A percentile compares a stretch with the other conserved stretches of the same genome.
These are phyloP conservation scores for Fusarium hostae DNA, from an alignment of 2,329 filamentous ascomycete genomes.

Conservation along the genomic window DNA sequence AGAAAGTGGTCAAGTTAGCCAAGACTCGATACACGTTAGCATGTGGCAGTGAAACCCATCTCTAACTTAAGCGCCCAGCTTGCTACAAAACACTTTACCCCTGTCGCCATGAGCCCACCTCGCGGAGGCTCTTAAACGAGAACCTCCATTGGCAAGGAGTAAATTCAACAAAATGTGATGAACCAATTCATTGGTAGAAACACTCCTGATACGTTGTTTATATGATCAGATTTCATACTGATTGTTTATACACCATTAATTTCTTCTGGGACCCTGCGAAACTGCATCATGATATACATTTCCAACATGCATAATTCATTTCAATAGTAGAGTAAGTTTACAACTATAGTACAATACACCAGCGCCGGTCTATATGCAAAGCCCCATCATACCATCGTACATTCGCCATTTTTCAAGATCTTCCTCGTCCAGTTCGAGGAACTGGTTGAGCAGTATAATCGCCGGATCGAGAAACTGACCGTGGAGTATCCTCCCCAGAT, in stretches of 20 bases:
- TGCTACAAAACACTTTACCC: conserved; percentile 20
- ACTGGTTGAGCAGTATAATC: background rate
- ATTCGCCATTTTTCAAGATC: conserved; percentile 18
- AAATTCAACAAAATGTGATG: conserved; percentile 16
- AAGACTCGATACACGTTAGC: conserved; percentile 11
- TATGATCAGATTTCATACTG: background rate
- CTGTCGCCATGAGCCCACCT: conserved; percentile 35
- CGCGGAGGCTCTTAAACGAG: conserved; percentile 1
- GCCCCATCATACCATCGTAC: conserved; percentile 19
- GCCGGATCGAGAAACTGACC: background rate
- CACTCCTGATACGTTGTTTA: background rate
- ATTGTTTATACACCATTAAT: background rate
- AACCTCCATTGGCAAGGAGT: conserved; percentile 20
- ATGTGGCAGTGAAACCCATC: conserved; percentile 44
- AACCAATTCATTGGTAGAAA: conserved; percentile 5
- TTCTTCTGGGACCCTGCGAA: background rate
- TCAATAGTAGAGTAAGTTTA: conserved; percentile 34
- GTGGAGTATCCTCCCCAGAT: background rate
- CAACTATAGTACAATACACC: conserved; percentile 35
- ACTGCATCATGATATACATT: background rate
- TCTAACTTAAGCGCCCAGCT: conserved; percentile 38
- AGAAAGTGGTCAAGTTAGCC: conserved; percentile 33
- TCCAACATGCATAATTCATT: conserved; percentile 16
- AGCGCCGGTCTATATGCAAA: conserved; percentile 31
- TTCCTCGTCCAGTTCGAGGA: background rate